Evolutionary conservation across 2,329 filamentous ascomycete genomes (phyloP), one percentile per base, ranked within the genome.

Genomic region (Penicillium sp.): DNA sequence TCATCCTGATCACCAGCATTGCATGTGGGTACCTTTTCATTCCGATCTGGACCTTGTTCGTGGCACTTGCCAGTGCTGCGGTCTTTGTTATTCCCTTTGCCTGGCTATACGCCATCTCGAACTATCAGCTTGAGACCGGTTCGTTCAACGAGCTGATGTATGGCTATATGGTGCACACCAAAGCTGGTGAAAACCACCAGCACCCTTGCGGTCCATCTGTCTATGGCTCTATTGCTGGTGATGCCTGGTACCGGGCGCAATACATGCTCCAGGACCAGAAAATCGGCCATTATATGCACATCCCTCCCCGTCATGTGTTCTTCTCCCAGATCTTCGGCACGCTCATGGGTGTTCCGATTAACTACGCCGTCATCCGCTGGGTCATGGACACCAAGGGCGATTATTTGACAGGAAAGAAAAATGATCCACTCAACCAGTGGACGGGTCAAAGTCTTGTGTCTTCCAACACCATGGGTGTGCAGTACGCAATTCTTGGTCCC

Each of bases 201-300:
- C 80, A 81, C 50, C 80, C 80, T 1, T 74, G 74, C 6, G 80
- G 80, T 2, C 79, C 79, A 1, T 77, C 76, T 0, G 70, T 76
- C 0, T 83, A 82, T 54, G 76, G 79, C 6, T 67, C 76, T 8
- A 80, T 83, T 13, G 78, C 79, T 1, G 80, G 80, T 10, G 78
- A 82, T 43, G 78, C 79, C 2, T 83, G 80, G 80, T 81, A 81
- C 47, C 65, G 77, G 13, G 77, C 77, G 0, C 77, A 79, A 52
- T 71, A 74, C 18, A 79, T 81, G 69, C 67, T 82, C 0, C 79
- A 83, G 55, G 80, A 84, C 56, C 77, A 79, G 58, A 80, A 82
- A 57, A 80, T 83, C n/a, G 80, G 79, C 0, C 79, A 82, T 53
- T 83, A 82, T 53, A 80, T 81, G 74, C 78, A 83, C 43, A 71